phyloP scores from a whole-genome alignment of 164 flowering plant species.

The Tetrastigma voinierianum region DNA sequence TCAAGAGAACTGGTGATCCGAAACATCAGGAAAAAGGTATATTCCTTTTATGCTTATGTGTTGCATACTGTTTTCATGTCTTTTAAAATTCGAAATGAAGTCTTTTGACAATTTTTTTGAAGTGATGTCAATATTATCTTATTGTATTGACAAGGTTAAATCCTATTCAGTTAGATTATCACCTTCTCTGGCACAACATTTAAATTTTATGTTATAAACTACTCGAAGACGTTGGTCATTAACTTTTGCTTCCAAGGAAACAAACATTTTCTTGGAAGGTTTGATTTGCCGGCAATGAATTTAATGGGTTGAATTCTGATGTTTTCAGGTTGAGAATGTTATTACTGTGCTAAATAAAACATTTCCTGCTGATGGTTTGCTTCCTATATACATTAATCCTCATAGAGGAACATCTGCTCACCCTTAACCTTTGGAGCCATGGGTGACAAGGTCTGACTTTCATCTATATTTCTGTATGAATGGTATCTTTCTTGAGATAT shows the following conservation, averaged over 20 bases:
- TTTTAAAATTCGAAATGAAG: neutral
- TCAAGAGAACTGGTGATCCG: constrained; percentile 88
- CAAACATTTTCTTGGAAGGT: neutral
- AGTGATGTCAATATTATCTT: neutral
- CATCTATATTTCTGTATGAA: neutral
- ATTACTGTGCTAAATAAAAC: constrained; percentile 60
- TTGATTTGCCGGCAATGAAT: neutral
- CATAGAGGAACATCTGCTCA: constrained; percentile 55
- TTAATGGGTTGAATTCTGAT: neutral
- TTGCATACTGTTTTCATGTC: neutral
- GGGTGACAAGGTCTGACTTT: constrained; percentile 96
- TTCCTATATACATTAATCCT: constrained; percentile 86
- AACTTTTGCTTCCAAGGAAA: neutral
- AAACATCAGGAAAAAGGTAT: constrained; percentile 89
- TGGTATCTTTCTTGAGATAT: neutral
- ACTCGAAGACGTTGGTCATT: neutral
- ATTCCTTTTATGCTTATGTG: neutral
- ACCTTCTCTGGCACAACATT: too few species aligned
- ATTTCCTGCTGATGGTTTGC: constrained; percentile 91
- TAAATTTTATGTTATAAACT: too few species aligned
- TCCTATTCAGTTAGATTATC: too few species aligned
- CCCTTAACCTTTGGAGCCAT: constrained; percentile 97
- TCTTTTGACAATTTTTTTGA: neutral
- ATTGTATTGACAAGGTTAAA: too few species aligned
- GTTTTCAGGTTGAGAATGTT: constrained; percentile 82